phyloP scores from a whole-genome alignment of 305 asterid species.

The Coffea humblotiana region DNA sequence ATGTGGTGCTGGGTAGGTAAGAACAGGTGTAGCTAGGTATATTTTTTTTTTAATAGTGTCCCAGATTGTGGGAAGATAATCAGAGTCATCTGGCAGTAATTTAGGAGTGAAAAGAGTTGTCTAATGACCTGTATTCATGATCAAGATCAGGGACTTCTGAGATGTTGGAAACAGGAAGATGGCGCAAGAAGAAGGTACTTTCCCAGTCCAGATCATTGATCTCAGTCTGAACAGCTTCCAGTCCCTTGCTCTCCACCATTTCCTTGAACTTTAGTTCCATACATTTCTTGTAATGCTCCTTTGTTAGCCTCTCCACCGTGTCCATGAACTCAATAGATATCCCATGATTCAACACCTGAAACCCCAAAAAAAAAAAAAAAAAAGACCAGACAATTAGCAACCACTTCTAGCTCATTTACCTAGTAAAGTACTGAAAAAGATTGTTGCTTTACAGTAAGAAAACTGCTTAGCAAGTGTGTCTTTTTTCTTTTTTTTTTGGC shows the following conservation, averaged over 20 bases:
- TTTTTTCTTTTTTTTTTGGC: no score
- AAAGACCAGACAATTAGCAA: background rate
- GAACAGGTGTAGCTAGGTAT: background rate
- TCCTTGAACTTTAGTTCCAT: slow-evolving; percentile 81
- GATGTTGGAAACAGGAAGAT: slow-evolving; percentile 74
- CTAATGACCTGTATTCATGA: slow-evolving; percentile 58
- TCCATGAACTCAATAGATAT: slow-evolving; percentile 72
- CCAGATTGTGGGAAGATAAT: slow-evolving; percentile 16
- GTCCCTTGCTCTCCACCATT: slow-evolving; percentile 72
- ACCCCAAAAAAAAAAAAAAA: background rate
- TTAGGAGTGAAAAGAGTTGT: background rate
- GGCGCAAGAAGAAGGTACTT: slow-evolving; percentile 83
- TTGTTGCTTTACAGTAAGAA: background rate
- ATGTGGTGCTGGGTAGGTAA: slow-evolving; percentile 16
- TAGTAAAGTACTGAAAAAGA: no score
- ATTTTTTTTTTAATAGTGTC: background rate
- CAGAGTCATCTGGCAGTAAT: background rate
- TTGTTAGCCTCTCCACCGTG: slow-evolving; percentile 73
- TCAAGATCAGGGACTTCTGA: slow-evolving; percentile 76
- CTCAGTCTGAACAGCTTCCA: slow-evolving; percentile 70
- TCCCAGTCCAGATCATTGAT: slow-evolving; percentile 85
- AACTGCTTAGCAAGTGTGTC: background rate
- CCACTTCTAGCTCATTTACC: background rate
- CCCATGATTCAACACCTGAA: slow-evolving; percentile 75
- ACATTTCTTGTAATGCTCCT: slow-evolving; percentile 70